phyloP scores from a whole-genome alignment of 495 filamentous ascomycete genomes.

The Penicillium odoratum region DNA sequence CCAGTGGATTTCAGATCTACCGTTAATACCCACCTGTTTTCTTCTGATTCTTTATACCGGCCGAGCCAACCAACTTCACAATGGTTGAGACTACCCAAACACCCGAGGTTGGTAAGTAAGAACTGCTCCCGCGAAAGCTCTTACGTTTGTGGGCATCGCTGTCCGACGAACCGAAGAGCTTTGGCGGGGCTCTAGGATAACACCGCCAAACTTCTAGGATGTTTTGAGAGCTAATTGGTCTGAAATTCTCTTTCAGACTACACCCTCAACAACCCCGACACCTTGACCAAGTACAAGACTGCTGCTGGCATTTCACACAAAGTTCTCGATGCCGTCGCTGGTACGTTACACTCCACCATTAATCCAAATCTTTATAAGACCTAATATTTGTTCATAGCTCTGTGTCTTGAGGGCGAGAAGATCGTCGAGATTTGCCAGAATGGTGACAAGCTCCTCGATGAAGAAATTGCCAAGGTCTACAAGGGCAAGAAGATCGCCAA shows the following conservation, averaged over 20 bases:
- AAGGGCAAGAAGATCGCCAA: slow-evolving; percentile 96
- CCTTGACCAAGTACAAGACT: slow-evolving; percentile 97
- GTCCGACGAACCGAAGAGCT: slow-evolving; percentile 19
- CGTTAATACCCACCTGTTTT: slow-evolving; percentile 18
- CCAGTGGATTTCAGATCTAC: slow-evolving; percentile 27
- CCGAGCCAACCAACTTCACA: slow-evolving; percentile 35
- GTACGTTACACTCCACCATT: slow-evolving; percentile 34
- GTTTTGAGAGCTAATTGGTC: slow-evolving; percentile 7
- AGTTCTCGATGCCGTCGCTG: slow-evolving; percentile 81
- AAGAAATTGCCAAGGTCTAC: slow-evolving; percentile 93
- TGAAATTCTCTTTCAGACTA: slow-evolving; percentile 63
- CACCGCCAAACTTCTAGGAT: neutral
- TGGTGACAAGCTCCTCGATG: slow-evolving; percentile 91
- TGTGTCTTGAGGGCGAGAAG: slow-evolving; percentile 82
- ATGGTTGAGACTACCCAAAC: slow-evolving; percentile 44
- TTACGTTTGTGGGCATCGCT: slow-evolving; percentile 41
- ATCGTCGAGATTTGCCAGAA: slow-evolving; percentile 90
- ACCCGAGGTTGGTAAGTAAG: slow-evolving; percentile 49
- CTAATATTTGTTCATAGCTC: slow-evolving; percentile 51
- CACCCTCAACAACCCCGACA: slow-evolving; percentile 92
- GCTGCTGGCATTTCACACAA: slow-evolving; percentile 93
- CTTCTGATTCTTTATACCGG: slow-evolving; percentile 18
- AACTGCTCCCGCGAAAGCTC: slow-evolving; percentile 37
- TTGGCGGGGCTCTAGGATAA: slow-evolving; percentile 1
- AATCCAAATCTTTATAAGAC: neutral